Conservation (phyloP, 2,329 filamentous ascomycete species). For the Epichloe amarillans region DNA sequence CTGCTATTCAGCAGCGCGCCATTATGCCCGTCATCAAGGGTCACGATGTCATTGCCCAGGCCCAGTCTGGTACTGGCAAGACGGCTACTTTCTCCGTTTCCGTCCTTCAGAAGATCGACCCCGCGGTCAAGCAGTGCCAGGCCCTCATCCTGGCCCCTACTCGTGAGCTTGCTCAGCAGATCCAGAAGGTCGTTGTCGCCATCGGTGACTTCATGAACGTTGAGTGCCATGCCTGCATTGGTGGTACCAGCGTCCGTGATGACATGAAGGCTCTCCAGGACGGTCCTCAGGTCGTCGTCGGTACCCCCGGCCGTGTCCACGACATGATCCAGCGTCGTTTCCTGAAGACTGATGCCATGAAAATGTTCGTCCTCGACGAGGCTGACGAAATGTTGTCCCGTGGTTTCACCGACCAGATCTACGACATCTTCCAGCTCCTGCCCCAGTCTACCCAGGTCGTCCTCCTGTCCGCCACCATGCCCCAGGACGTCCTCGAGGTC, state of each 20-base stretch:
- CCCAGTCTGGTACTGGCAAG: constrained; percentile 99
- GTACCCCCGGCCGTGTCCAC: constrained; percentile 94
- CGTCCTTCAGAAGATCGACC: constrained; percentile 96
- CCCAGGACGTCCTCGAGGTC: constrained; percentile 96
- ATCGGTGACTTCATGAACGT: constrained; percentile 99
- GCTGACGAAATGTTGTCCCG: constrained; percentile 99
- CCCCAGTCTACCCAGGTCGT: constrained; percentile 98
- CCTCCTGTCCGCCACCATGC: constrained; percentile 95
- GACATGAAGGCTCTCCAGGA: constrained; percentile 97
- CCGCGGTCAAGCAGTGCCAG: constrained; percentile 90
- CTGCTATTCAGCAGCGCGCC: constrained; percentile 98
- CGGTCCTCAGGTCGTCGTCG: constrained; percentile 92
- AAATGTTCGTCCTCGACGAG: constrained; percentile 99
- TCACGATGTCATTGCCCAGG: constrained; percentile 98
- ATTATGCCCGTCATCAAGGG: constrained; percentile 99
- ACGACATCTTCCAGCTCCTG: constrained; percentile 99
- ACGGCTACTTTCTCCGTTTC: constrained; percentile 99
- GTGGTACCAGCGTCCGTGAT: constrained; percentile 93
- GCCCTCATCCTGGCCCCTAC: constrained; percentile 95
- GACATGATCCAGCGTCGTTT: constrained; percentile 99
- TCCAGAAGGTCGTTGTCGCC: constrained; percentile 97
- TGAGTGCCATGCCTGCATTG: constrained; percentile 98
- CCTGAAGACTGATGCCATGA: constrained; percentile 94
- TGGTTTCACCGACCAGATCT: constrained; percentile 99
- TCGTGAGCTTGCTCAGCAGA: constrained; percentile 97